Base-by-base conservation (phyloP, 768 basidiomycete genomes). In the Gymnopilus junonius region DNA sequence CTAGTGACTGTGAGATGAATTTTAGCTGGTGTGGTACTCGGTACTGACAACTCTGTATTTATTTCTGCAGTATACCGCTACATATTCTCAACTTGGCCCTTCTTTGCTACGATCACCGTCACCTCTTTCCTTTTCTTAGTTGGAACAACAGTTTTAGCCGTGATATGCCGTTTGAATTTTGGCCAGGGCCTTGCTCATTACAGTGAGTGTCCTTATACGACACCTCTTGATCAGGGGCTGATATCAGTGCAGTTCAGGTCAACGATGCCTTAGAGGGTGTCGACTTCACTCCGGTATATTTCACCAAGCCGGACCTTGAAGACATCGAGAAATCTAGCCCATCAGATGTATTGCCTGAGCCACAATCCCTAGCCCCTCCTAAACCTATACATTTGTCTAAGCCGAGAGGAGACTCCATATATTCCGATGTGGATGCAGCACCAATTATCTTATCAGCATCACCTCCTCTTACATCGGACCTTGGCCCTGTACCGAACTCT, bases 131-230 rank as follows among this genome's bases (percentile, higher is more conserved):
- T 79, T 35, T 70, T 85, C 15, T 69, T 82, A 34, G 67, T 83
- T 10, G 66, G 72, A 8, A 81, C 83, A 8, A 73, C 77, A 14
- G 61, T 75, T 25, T 61, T 86, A 11, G 84, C 80, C 4, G 37
- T 85, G 46, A 42, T 82, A 23, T 87, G 85, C 70, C 76, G 84
- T 55, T 55, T 80, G 37, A 80, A 85, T 62, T 88, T 86, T 67
- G 85, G 83, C 10, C 81, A 79, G 66, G 86, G 85, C 3, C 76
- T 87, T 14, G 77, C 79, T 2, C 82, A 86, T 31, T 86, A 81
- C 65, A 71, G 86, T 86, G 69, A 72, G 83, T 69, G 1, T 23
- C 32, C 25, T n/a, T 58, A 12, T 11, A 6, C 20, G 21, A 31
- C 15, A 17, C 42, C 15, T 29, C 3, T 4, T 8, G 17, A 40